phyloP scores from a whole-genome alignment of 768 basidiomycete genomes.

The Leccinum rimulosum region DNA sequence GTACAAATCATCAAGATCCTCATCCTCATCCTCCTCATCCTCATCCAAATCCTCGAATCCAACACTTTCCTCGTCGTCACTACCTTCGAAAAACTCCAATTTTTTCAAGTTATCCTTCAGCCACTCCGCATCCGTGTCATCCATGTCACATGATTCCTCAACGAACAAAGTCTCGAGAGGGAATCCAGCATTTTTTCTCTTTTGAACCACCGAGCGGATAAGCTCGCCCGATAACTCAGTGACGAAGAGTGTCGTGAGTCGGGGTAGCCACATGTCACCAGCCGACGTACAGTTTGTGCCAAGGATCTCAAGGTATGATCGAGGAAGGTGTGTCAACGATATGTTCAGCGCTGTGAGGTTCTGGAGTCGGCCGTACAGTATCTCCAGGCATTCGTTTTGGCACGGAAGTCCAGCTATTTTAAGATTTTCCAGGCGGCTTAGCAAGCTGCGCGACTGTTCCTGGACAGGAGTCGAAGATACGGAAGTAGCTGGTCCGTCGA shows the following conservation, averaged over 20 bases:
- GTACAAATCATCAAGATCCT: constrained; percentile 1
- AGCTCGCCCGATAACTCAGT: constrained; percentile 39
- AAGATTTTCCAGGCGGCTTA: constrained; percentile 49
- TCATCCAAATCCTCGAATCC: constrained; percentile 26
- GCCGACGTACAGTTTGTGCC: neutral
- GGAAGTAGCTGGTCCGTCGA: constrained; percentile 29
- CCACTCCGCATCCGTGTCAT: constrained; percentile 47
- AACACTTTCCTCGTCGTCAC: constrained; percentile 40
- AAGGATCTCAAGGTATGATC: constrained; percentile 27
- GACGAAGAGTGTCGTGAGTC: constrained; percentile 47
- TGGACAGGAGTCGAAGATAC: constrained; percentile 35
- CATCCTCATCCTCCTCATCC: neutral
- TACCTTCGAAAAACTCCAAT: constrained; percentile 58
- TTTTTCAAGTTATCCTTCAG: constrained; percentile 46
- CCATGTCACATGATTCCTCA: constrained; percentile 44
- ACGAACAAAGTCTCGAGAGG: constrained; percentile 48
- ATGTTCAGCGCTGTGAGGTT: constrained; percentile 46
- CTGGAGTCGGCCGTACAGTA: constrained; percentile 46
- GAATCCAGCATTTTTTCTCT: constrained; percentile 39
- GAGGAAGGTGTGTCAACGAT: constrained; percentile 33
- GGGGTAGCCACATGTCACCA: constrained; percentile 42
- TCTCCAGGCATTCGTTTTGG: constrained; percentile 28
- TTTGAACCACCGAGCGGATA: constrained; percentile 46
- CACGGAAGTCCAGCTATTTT: constrained; percentile 53
- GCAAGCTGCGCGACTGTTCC: constrained; percentile 33